Conservation (phyloP, 345 rosid species). For the Eucalyptus cloeziana region DNA sequence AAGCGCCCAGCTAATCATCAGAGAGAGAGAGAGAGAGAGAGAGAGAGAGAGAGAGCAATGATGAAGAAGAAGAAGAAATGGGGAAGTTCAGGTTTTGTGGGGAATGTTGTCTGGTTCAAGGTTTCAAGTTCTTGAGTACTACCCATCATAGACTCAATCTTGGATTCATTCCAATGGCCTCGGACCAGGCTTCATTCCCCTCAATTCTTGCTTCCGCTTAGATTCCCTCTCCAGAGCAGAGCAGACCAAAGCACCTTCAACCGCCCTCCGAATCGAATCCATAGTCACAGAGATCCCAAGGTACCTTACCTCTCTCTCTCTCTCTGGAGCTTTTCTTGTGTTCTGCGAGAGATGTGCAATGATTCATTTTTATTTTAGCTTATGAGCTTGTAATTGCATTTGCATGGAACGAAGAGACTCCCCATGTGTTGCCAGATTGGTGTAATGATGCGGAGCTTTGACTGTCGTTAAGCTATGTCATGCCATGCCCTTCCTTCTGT, state of each 20-base stretch:
- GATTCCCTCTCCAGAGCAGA: background rate
- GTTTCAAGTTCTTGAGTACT: background rate
- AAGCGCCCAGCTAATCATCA: background rate
- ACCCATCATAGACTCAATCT: background rate
- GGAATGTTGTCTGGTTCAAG: conserved; percentile 10
- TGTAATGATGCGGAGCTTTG: background rate
- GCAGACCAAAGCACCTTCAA: background rate
- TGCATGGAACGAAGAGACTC: background rate
- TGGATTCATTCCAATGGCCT: background rate
- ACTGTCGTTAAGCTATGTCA: background rate
- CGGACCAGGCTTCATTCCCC: conserved; percentile 99
- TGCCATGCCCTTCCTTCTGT: background rate
- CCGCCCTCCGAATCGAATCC: background rate
- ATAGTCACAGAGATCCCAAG: background rate
- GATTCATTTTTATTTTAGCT: background rate
- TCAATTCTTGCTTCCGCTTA: conserved; percentile 4
- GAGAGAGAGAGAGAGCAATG: background rate
- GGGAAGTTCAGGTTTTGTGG: background rate
- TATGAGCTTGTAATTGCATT: background rate
- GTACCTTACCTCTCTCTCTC: background rate
- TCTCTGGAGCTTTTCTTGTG: background rate
- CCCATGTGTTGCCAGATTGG: background rate
- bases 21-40: background rate
- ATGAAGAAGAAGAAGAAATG: background rate
- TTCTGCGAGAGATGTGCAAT: background rate